phyloP scores from a whole-genome alignment of 2,329 filamentous ascomycete species.

The Rhytidhysteron rufulum region DNA sequence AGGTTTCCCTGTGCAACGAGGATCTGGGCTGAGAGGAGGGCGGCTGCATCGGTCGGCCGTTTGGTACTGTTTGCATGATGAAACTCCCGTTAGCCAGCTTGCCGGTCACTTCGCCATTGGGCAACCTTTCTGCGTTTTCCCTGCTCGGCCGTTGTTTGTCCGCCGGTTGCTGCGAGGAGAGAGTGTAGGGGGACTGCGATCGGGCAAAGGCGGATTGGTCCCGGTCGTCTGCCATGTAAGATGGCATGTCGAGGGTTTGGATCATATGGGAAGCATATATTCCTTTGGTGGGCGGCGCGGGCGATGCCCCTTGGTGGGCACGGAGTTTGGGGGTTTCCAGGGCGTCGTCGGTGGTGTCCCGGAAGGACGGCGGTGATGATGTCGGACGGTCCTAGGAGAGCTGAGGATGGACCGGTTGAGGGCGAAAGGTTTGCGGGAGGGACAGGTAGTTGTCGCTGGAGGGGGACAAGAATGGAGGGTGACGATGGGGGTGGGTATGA shows the following conservation, averaged over 20 bases:
- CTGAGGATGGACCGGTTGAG: not conserved
- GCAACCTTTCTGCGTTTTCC: conserved; percentile 17
- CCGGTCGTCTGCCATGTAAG: conserved; percentile 45
- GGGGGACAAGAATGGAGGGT: not conserved
- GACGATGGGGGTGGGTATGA: not conserved
- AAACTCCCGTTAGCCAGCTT: conserved; percentile 24
- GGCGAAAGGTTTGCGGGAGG: not conserved
- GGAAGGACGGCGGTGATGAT: not conserved
- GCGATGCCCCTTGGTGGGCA: conserved; percentile 22
- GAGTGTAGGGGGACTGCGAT: conserved; percentile 19
- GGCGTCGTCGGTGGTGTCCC: conserved; percentile 6
- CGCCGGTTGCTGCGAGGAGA: conserved; percentile 21
- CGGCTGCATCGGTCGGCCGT: conserved; percentile 31
- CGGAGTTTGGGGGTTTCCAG: conserved; percentile 19
- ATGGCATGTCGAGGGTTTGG: conserved; percentile 46
- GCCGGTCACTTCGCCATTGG: conserved; percentile 34
- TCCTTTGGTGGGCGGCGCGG: conserved; percentile 26
- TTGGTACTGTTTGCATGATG: conserved; percentile 27
- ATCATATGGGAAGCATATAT: conserved; percentile 32
- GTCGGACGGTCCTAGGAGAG: not conserved
- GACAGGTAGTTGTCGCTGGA: no score
- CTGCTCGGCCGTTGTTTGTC: conserved; percentile 18
- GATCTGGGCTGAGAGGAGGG: conserved; percentile 30
- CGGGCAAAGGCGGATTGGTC: conserved; percentile 34
- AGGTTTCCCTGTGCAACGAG: conserved; percentile 32